Base-by-base conservation (phyloP, 331 rosid species). In the Rhamnella rubrinervis region DNA sequence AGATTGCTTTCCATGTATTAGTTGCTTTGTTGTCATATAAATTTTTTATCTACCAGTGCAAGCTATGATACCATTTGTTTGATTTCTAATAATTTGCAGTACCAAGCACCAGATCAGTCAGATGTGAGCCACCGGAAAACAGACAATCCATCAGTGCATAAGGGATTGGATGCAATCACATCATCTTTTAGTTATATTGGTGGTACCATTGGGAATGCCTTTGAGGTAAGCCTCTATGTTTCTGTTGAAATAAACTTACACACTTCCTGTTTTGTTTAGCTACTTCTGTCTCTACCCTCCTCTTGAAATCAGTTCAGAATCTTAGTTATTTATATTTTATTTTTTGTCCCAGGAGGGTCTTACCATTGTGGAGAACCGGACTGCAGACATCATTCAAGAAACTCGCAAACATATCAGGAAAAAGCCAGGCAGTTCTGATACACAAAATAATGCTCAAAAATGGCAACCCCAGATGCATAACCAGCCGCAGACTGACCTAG, bases 331-430 rank as follows among this genome's bases (percentile, higher is more conserved):
- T 51, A 21, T 75, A 25, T 52, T 15, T 19, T 71, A 56, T 46
- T 20, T 2, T 63, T 66, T 67, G n/a, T 38, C 5, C 40, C 85
- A 93, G 98, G 98, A 87, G 82, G 91, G 96, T 79, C 77, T 86
- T 46, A 81, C 95, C 25, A 76, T 77, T 59, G 85, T 93, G 69
- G 98, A 93, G 89, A 88, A 77, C 28, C 78, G 90, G 49, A 93
- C 98, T 40, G 89, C 85, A 64, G 97, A 79, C 75, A 91, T 93
- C 67, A 81, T 93, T 72, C 96, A 93, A 77, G 98, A 89, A 89
- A 93, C 98, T 74, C 98, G 95, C 35, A 93, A 87, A 56, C 97
- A 91, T 80, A 91, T 93, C 37, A 81, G 70, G 87, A 93, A 85
- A 83, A 88, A 83, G 70, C 85, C 96, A 31, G 77, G 75, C 55